Percentiles rank a stretch among this genome's conserved stretches.
phyloP scores from a whole-genome alignment of 805 yeast genomes.

The Ogataea glucozyma region DNA sequence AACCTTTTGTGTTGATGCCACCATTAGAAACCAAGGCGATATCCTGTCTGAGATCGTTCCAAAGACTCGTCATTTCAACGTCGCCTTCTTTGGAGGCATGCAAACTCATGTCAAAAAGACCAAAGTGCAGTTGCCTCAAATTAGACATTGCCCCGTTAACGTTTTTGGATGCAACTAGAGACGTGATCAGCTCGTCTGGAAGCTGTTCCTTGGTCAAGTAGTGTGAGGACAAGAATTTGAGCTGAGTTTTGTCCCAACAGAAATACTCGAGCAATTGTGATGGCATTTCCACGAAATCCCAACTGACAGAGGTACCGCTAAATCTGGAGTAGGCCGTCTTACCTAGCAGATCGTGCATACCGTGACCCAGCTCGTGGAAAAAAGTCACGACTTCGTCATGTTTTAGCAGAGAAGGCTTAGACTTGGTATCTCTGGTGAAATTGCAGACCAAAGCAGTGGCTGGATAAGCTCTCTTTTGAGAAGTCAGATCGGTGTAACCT shows the following conservation, averaged over 20 bases:
- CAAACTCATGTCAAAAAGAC: conserved; percentile 70
- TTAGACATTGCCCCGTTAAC: conserved; percentile 74
- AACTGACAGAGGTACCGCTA: conserved; percentile 73
- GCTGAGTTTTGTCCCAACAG: conserved; percentile 73
- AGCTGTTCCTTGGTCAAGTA: conserved; percentile 57
- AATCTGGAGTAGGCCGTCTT: conserved; percentile 64
- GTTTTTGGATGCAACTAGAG: conserved; percentile 64
- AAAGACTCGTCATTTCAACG: conserved; percentile 52
- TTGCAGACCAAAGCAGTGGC: conserved; percentile 82
- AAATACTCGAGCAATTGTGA: conserved; percentile 88
- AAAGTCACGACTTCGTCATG: conserved; percentile 80
- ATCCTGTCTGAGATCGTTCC: conserved; percentile 70
- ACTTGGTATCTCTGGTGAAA: conserved; percentile 70
- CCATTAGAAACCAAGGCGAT: conserved; percentile 60
- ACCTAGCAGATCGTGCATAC: conserved; percentile 76
- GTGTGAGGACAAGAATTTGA: conserved; percentile 63
- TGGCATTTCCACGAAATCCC: conserved; percentile 92
- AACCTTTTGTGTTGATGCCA: conserved; percentile 60
- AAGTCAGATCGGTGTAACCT: conserved; percentile 50
- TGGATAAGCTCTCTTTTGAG: conserved; percentile 56
- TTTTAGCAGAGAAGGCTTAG: conserved; percentile 72
- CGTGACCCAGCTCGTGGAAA: conserved; percentile 90
- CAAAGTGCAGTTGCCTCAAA: conserved; percentile 77
- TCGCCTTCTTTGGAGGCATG: conserved; percentile 53
- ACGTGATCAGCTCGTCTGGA: conserved; percentile 55